Percentiles rank a stretch among this genome's conserved stretches.
These are phyloP conservation scores for Lophiostoma macrostomum DNA, from an alignment of 495 filamentous ascomycete genomes.

Conservation along the genomic window DNA sequence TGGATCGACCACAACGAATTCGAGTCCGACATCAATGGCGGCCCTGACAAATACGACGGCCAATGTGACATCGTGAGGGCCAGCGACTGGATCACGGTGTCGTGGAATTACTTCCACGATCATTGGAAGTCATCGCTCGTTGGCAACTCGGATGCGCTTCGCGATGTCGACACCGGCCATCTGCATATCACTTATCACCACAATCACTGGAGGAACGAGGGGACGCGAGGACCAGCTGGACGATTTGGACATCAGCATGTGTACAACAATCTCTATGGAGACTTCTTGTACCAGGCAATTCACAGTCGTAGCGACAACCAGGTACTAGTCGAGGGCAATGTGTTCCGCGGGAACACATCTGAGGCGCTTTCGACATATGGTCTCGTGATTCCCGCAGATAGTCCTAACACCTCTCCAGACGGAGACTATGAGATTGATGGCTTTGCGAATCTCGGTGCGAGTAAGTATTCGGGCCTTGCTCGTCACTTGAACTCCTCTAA, in stretches of 20 bases:
- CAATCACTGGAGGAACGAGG: slow-evolving; percentile 42
- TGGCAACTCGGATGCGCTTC: slow-evolving; percentile 31
- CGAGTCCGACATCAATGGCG: slow-evolving; percentile 23
- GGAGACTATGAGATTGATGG: slow-evolving; percentile 45
- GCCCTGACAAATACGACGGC: slow-evolving; percentile 35
- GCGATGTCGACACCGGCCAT: slow-evolving; percentile 35
- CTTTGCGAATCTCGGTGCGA: slow-evolving; percentile 44
- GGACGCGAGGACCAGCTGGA: slow-evolving; percentile 40
- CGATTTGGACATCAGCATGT: slow-evolving; percentile 41
- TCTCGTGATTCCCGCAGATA: slow-evolving; percentile 47
- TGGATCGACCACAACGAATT: slow-evolving; percentile 37
- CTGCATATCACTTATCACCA: slow-evolving; percentile 45
- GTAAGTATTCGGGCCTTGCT: slow-evolving; percentile 36
- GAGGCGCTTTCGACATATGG: slow-evolving; percentile 49
- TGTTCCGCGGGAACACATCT: slow-evolving; percentile 41
- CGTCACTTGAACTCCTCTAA: slow-evolving; percentile 5
- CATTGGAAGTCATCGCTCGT: slow-evolving; percentile 36
- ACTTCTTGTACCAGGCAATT: slow-evolving; percentile 40
- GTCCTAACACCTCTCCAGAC: slow-evolving; percentile 40
- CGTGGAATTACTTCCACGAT: slow-evolving; percentile 39
- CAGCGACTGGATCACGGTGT: slow-evolving; percentile 40
- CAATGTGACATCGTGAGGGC: slow-evolving; percentile 35
- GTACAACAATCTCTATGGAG: slow-evolving; percentile 41
- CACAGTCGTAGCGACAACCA: slow-evolving; percentile 40
- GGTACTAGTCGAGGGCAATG: slow-evolving; percentile 42